These are phyloP conservation scores for Pugionium dolabratum DNA, from an alignment of 345 rosid genomes.

Conservation along the genomic window DNA sequence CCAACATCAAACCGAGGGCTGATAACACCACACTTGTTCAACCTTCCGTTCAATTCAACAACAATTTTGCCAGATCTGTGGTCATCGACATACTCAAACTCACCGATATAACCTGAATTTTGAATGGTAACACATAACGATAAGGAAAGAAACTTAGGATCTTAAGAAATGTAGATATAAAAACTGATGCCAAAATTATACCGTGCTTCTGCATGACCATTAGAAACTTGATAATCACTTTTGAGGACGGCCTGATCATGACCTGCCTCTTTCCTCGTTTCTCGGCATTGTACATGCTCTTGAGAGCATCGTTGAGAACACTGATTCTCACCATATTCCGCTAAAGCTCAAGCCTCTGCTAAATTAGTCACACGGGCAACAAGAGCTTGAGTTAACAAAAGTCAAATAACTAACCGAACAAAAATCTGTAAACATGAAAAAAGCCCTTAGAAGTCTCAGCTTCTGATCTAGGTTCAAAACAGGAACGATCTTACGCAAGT, in stretches of 20 bases:
- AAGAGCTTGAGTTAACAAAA: neutral
- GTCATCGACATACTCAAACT: constrained; percentile 58
- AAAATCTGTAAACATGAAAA: neutral
- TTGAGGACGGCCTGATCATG: constrained; percentile 42
- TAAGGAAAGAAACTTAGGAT: neutral
- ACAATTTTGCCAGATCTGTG: constrained; percentile 57
- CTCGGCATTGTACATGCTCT: constrained; percentile 45
- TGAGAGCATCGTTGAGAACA: constrained; percentile 42
- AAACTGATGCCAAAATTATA: neutral
- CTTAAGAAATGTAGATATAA: neutral
- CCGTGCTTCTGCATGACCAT: constrained; percentile 47
- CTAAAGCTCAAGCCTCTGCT: constrained; percentile 28
- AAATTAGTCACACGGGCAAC: neutral
- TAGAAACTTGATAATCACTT: constrained; percentile 44
- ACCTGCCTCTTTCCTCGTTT: constrained; percentile 44
- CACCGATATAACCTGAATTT: constrained; percentile 47
- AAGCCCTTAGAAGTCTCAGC: no score
- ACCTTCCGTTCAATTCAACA: constrained; percentile 54
- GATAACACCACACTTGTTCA: constrained; percentile 51
- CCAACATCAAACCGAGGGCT: constrained; percentile 46
- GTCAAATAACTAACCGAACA: neutral
- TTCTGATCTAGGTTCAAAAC: neutral
- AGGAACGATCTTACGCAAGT: neutral
- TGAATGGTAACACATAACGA: neutral
- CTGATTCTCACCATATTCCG: constrained; percentile 41